Evolutionary conservation across 2,329 filamentous ascomycete species (phyloP).

Genomic region (Fusarium graminum): DNA sequence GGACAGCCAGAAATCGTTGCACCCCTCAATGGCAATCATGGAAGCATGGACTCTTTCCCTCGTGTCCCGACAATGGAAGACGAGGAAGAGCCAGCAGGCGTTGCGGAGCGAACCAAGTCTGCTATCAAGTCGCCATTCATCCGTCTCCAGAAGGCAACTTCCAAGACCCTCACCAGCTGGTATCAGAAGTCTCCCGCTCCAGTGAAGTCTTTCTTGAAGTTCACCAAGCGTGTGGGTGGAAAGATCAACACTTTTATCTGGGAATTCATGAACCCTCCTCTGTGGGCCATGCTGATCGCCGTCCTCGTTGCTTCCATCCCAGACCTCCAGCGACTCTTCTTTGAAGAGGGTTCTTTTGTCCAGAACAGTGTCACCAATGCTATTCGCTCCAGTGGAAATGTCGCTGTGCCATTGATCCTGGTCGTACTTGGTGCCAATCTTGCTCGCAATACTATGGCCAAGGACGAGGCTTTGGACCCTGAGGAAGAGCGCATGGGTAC

Average conservation of each 20-base stretch:
- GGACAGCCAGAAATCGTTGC: conserved; percentile 46
- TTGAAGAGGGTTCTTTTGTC: conserved; percentile 88
- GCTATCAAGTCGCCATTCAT: conserved; percentile 50
- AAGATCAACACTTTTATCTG: conserved; percentile 76
- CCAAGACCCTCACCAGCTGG: conserved; percentile 43
- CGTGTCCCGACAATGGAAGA: conserved; percentile 63
- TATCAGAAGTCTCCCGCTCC: conserved; percentile 59
- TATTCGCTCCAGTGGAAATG: conserved; percentile 84
- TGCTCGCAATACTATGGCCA: conserved; percentile 87
- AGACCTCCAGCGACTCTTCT: conserved; percentile 84
- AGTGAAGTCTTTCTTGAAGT: conserved; percentile 54
- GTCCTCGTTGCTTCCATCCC: conserved; percentile 92
- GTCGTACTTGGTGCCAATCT: conserved; percentile 96
- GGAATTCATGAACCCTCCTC: conserved; percentile 98
- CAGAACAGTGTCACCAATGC: conserved; percentile 94
- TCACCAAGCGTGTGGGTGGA: conserved; percentile 52
- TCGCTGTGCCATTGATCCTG: conserved; percentile 94
- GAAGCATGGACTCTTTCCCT: conserved; percentile 74
- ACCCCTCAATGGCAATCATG: conserved; percentile 52
- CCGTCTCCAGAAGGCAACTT: conserved; percentile 41
- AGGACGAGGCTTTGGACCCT: conserved; percentile 71
- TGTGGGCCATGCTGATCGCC: conserved; percentile 97
- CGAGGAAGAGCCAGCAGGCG: conserved; percentile 55
- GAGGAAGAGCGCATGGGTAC: conserved; percentile 78
- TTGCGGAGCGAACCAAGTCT: conserved; percentile 55